Evolutionary conservation across 208 protist species (phyloP).

Genomic region (Acanthamoeba lenticulata): DNA sequence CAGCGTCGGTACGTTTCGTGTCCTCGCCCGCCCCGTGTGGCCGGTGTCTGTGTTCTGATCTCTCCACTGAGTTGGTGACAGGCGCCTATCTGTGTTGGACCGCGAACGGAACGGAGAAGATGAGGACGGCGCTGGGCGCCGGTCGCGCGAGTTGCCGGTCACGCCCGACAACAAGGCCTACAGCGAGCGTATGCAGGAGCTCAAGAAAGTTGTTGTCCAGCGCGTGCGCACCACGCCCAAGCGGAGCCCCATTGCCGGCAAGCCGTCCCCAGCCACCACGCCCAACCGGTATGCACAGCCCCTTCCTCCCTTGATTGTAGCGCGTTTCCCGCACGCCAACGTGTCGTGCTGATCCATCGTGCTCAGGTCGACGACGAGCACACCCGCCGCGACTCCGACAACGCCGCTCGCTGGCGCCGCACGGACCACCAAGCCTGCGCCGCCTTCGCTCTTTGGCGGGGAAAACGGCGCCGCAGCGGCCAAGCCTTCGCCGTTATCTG

Average conservation of each 20-base stretch:
- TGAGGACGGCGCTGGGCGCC: background rate
- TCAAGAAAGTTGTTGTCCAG: constrained; percentile 14
- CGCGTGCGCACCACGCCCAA: constrained; percentile 1
- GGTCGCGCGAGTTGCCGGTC: background rate
- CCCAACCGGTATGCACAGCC: too few species aligned
- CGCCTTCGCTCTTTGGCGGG: background rate
- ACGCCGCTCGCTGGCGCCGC: background rate
- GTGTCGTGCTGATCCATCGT: too few species aligned
- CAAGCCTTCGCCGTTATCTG: background rate
- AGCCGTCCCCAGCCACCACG: background rate
- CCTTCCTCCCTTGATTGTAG: too few species aligned
- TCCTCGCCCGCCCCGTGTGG: background rate
- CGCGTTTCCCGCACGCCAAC: too few species aligned
- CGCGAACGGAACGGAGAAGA: background rate
- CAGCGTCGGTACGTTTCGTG: background rate
- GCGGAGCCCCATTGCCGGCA: background rate
- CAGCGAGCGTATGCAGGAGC: constrained; percentile 16
- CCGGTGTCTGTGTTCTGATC: background rate
- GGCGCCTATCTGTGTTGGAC: background rate
- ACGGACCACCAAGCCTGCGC: background rate
- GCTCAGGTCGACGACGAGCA: background rate
- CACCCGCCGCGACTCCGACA: background rate
- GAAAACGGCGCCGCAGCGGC: background rate
- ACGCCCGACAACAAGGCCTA: constrained; percentile 6
- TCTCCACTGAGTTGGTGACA: background rate